phyloP scores from a whole-genome alignment of 2,329 filamentous ascomycete genomes.

The Colletotrichum shisoi region DNA sequence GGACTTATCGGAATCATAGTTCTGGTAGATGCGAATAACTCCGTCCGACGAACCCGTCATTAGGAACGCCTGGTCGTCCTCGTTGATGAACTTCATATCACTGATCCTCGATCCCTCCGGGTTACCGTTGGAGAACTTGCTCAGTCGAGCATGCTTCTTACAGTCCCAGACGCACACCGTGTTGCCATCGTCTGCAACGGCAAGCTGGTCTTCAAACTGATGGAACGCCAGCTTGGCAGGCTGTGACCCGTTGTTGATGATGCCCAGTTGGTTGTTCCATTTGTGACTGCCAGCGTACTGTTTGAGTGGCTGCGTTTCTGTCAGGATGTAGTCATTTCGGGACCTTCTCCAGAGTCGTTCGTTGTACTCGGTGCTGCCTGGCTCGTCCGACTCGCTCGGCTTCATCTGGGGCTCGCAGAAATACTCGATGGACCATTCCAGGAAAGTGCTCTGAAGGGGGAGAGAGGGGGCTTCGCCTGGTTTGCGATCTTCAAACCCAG shows the following conservation, averaged over 20 bases:
- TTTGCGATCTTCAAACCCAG: conserved; percentile 72
- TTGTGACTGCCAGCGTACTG: conserved; percentile 82
- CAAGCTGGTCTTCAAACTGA: conserved; percentile 95
- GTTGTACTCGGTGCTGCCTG: conserved; percentile 95
- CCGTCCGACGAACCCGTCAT: conserved; percentile 97
- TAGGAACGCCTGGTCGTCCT: conserved; percentile 93
- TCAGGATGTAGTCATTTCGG: conserved; percentile 89
- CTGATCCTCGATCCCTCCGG: conserved; percentile 90
- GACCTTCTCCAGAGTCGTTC: conserved; percentile 90
- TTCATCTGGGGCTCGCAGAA: conserved; percentile 99
- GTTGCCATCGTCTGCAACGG: conserved; percentile 91
- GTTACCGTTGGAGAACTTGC: conserved; percentile 93
- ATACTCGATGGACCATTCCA: conserved; percentile 97
- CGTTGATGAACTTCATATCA: conserved; percentile 96
- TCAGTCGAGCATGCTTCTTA: conserved; percentile 76
- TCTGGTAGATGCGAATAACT: conserved; percentile 89
- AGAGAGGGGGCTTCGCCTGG: conserved; percentile 67
- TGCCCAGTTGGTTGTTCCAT: conserved; percentile 84
- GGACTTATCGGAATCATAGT: conserved; percentile 80
- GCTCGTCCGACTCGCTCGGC: conserved; percentile 92
- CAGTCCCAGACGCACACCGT: conserved; percentile 94
- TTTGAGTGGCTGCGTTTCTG: conserved; percentile 93
- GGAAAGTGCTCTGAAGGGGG: conserved; percentile 82
- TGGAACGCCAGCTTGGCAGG: conserved; percentile 95
- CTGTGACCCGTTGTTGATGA: conserved; percentile 89